These are phyloP conservation scores for Microsporum audouinii DNA, from an alignment of 2,329 filamentous ascomycete genomes.

Conservation along the genomic window DNA sequence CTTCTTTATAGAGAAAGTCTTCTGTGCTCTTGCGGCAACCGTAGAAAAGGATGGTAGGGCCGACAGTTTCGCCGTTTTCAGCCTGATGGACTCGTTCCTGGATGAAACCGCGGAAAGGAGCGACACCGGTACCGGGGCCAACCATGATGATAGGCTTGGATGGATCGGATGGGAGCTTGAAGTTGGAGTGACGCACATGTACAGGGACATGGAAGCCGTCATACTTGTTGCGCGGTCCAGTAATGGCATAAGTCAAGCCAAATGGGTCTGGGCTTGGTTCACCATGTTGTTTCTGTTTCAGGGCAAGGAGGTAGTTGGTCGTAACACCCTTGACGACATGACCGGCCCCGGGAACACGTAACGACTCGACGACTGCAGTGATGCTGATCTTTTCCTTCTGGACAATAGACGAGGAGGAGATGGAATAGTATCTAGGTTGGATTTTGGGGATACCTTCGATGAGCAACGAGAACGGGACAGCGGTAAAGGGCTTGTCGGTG, in stretches of 20 bases:
- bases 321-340: conserved; percentile 85
- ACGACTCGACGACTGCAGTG: conserved; percentile 84
- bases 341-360: conserved; percentile 61
- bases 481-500: conserved; percentile 64
- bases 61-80: conserved; percentile 67
- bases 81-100: conserved; percentile 84
- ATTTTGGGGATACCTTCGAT: conserved; percentile 91
- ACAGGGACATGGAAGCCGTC: conserved; percentile 90
- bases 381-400: conserved; percentile 93
- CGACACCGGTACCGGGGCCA: conserved; percentile 85
- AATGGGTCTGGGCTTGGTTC: conserved; percentile 61
- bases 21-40: conserved; percentile 80
- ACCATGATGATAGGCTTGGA: conserved; percentile 92
- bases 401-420: conserved; percentile 89
- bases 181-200: conserved; percentile 95
- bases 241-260: conserved; percentile 75
- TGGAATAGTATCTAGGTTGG: conserved; percentile 97
- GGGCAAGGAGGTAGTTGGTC: conserved; percentile 87
- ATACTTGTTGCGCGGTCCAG: conserved; percentile 89
- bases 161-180: conserved; percentile 94
- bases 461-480: conserved; percentile 84
- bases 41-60: conserved; percentile 84
- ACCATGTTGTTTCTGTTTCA: conserved; percentile 94
- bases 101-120: conserved; percentile 88
- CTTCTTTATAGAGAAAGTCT: conserved; percentile 82